These are phyloP conservation scores for Entonaema liquescens DNA, from an alignment of 495 filamentous ascomycete species.

Conservation along the genomic window DNA sequence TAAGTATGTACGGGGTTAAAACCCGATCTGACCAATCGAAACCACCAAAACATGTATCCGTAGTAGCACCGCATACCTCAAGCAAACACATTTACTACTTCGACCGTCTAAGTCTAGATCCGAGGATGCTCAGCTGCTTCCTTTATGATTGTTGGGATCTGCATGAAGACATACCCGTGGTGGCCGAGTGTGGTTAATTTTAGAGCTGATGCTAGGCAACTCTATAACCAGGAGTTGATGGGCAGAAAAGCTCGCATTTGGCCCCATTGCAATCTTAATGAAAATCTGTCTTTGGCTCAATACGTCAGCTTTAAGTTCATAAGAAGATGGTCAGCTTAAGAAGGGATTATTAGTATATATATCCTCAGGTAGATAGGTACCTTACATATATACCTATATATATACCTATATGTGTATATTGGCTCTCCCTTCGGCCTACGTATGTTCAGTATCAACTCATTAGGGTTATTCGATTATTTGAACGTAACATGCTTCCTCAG, in stretches of 20 bases:
- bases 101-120: neutral
- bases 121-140: slow-evolving; percentile 22
- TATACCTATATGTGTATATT: no score
- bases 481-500: slow-evolving; percentile 15
- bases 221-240: neutral
- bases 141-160: slow-evolving; percentile 7
- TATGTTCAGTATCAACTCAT: neutral
- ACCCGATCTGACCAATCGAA: slow-evolving; percentile 42
- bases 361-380: no score
- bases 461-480: neutral
- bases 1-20: slow-evolving; percentile 9
- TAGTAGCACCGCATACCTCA: neutral
- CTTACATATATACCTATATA: no score
- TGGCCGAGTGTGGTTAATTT: slow-evolving; percentile 7
- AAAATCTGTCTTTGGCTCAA: neutral
- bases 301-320: neutral
- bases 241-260: slow-evolving; percentile 15
- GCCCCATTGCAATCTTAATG: slow-evolving; percentile 3
- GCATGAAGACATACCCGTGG: neutral
- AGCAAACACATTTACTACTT: neutral
- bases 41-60: neutral
- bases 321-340: neutral
- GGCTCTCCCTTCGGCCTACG: neutral
- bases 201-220: neutral
- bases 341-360: neutral